Conservation (phyloP, 495 filamentous ascomycete species). For the Sabuloglossum arenarium region DNA sequence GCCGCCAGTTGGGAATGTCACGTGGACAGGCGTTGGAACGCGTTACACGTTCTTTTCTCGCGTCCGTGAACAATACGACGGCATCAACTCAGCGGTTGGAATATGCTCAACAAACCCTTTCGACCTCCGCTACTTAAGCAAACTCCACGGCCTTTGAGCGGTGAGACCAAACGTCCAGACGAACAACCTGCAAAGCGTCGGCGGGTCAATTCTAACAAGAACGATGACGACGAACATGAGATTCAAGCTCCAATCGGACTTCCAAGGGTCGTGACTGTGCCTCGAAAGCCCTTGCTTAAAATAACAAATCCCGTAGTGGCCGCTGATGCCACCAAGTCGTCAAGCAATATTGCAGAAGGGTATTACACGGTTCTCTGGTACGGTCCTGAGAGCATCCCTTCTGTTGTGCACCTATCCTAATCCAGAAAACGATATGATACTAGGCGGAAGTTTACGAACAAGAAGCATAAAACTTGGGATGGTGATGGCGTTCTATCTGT, state of each 20-base stretch:
- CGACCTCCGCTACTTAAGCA: not conserved
- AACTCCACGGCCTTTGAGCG: not conserved
- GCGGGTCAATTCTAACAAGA: not conserved
- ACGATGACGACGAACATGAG: not conserved
- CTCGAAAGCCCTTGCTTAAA: not conserved
- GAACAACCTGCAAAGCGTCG: not conserved
- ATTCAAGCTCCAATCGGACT: not conserved
- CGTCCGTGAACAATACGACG: no score
- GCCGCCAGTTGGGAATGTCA: no score
- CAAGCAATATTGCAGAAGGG: not conserved
- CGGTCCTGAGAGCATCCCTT: not conserved
- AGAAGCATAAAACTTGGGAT: conserved; percentile 78
- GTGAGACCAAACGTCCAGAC: not conserved
- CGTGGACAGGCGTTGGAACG: no score
- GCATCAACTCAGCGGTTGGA: not conserved
- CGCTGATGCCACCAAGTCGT: not conserved
- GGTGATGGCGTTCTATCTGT: conserved; percentile 54
- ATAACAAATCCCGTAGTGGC: not conserved
- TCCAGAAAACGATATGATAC: not conserved
- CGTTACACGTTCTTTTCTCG: no score
- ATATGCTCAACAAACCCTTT: not conserved
- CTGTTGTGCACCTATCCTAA: not conserved
- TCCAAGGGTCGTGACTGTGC: not conserved
- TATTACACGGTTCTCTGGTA: conserved; percentile 7
- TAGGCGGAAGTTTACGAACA: conserved; percentile 54